phyloP scores from a whole-genome alignment of 1,139 yeast species.

The Candida tropicalis region DNA sequence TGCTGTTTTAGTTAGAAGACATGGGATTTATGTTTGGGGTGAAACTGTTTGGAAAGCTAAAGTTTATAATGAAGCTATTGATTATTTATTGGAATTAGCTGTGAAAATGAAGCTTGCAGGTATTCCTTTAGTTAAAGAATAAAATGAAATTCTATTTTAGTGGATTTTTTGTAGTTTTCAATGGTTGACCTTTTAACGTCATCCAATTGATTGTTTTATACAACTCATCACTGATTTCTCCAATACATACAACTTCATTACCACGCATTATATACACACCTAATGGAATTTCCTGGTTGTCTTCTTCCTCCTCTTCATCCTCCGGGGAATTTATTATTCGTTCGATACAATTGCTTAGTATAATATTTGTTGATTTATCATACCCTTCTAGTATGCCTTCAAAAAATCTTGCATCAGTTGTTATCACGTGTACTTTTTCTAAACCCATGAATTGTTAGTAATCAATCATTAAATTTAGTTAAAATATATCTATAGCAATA shows the following conservation, averaged over 20 bases:
- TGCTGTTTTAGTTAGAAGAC: constrained; percentile 89
- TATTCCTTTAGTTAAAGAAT: constrained; percentile 47
- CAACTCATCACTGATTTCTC: constrained; percentile 60
- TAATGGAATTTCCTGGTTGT: constrained; percentile 49
- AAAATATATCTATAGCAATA: constrained; percentile 12
- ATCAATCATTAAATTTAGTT: constrained; percentile 4
- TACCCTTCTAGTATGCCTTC: constrained; percentile 78
- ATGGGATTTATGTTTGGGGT: constrained; percentile 97
- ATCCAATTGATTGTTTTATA: constrained; percentile 61
- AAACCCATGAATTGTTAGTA: constrained; percentile 30
- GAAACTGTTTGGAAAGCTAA: constrained; percentile 91
- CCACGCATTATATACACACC: constrained; percentile 80
- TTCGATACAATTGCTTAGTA: constrained; percentile 65
- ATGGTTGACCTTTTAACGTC: constrained; percentile 39
- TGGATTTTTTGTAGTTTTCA: constrained; percentile 48
- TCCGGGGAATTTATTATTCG: constrained; percentile 33
- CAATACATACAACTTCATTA: constrained; percentile 77
- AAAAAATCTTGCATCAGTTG: constrained; percentile 80
- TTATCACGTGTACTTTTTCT: constrained; percentile 69
- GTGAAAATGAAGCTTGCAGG: constrained; percentile 73
- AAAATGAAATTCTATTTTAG: constrained; percentile 17
- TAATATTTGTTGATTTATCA: constrained; percentile 77
- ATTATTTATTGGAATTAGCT: constrained; percentile 82
- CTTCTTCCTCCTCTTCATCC: constrained; percentile 46
- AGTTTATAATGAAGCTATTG: constrained; percentile 89